phyloP scores from a whole-genome alignment of 768 basidiomycete species.

The Suillus plorans region DNA sequence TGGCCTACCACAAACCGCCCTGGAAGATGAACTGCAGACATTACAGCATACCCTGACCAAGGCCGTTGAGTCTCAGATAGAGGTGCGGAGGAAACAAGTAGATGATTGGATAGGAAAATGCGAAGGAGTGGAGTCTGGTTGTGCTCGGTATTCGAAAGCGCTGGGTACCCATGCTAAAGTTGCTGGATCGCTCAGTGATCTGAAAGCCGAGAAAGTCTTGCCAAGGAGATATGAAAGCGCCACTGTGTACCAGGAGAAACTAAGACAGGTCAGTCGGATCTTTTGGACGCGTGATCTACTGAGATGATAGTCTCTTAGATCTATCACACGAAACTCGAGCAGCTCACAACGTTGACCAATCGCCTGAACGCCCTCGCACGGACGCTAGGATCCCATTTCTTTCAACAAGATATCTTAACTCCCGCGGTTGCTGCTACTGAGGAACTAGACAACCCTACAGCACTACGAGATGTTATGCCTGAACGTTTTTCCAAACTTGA shows the following conservation, averaged over 20 bases:
- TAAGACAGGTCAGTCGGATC: slow-evolving; percentile 61
- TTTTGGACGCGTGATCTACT: slow-evolving; percentile 1
- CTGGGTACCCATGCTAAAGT: slow-evolving; percentile 73
- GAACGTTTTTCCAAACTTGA: slow-evolving; percentile 80
- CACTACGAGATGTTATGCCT: slow-evolving; percentile 71
- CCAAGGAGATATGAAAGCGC: slow-evolving; percentile 72
- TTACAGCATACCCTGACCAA: slow-evolving; percentile 75
- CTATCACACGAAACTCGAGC: slow-evolving; percentile 78
- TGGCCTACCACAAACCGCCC: slow-evolving; percentile 74
- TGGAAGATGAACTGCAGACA: slow-evolving; percentile 75
- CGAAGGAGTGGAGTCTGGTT: slow-evolving; percentile 58
- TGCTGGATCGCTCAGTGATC: slow-evolving; percentile 61
- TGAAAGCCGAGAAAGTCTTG: slow-evolving; percentile 69
- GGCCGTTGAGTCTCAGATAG: slow-evolving; percentile 75
- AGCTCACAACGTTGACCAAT: slow-evolving; percentile 67
- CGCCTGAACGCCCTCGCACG: slow-evolving; percentile 59
- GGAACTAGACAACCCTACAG: slow-evolving; percentile 32
- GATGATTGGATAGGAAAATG: slow-evolving; percentile 71
- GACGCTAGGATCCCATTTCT: slow-evolving; percentile 62
- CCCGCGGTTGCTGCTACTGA: slow-evolving; percentile 45
- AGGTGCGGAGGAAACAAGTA: slow-evolving; percentile 69
- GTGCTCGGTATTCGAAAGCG: slow-evolving; percentile 64
- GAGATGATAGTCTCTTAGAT: slow-evolving; percentile 36
- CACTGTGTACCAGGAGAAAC: slow-evolving; percentile 70
- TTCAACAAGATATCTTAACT: slow-evolving; percentile 52